A percentile compares a stretch with the other conserved stretches of the same genome.
Evolutionary conservation across 2,329 filamentous ascomycete species (phyloP).

Genomic region (Didymella sp.): DNA sequence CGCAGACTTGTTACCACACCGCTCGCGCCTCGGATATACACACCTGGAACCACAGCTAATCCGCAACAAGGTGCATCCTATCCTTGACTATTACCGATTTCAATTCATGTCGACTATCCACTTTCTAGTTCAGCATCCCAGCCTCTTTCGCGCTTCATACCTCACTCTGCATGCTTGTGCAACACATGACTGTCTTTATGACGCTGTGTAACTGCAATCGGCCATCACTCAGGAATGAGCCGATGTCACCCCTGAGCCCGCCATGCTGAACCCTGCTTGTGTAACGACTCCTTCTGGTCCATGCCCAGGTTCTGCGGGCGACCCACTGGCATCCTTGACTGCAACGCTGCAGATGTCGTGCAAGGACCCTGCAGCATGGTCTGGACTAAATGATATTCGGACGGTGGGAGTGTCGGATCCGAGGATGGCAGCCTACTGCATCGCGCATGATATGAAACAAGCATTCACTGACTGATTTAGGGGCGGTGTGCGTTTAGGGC

Average conservation of each 20-base stretch:
- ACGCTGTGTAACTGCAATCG: neutral
- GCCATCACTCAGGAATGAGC: slow-evolving; percentile 5
- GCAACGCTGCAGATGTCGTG: neutral
- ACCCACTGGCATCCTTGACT: neutral
- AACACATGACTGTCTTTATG: neutral
- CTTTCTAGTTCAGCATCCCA: neutral
- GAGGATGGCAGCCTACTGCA: slow-evolving; percentile 1
- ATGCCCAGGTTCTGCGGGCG: neutral
- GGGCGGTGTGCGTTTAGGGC: neutral
- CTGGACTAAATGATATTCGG: slow-evolving; percentile 4
- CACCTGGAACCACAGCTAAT: neutral
- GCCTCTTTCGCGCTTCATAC: neutral
- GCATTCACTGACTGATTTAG: neutral
- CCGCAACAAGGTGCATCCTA: neutral
- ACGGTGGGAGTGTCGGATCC: neutral
- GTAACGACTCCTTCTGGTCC: neutral
- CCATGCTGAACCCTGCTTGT: neutral
- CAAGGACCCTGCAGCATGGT: neutral
- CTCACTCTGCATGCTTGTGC: neutral
- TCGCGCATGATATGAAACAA: slow-evolving; percentile 5
- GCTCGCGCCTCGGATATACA: neutral
- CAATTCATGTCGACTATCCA: neutral
- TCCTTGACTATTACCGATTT: neutral
- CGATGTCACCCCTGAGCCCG: neutral
- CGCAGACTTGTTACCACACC: too few relatives aligned